Conservation (phyloP, 139 green algal genomes). For the Tetratostichococcus sp. region DNA sequence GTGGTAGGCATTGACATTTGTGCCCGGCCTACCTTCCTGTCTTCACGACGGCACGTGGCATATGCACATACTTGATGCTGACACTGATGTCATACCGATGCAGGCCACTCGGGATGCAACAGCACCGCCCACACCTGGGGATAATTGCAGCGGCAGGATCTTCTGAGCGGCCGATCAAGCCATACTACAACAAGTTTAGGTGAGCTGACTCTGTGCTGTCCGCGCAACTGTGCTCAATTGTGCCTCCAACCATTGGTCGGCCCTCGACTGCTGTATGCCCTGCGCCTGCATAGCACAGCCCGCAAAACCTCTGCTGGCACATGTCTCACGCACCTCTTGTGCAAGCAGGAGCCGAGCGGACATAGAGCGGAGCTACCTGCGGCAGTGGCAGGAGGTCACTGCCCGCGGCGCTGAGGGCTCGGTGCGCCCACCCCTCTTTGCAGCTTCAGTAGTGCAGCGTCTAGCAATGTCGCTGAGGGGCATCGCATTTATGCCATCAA, state of each 20-base stretch:
- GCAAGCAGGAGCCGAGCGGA: constrained; percentile 1
- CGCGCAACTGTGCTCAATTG: not conserved
- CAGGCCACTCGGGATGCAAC: not conserved
- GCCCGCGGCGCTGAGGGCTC: too few relatives aligned
- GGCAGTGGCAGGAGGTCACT: constrained; percentile 6
- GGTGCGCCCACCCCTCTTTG: not conserved
- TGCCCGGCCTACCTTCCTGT: too few relatives aligned
- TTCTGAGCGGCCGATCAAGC: constrained; percentile 5
- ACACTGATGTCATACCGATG: too few relatives aligned
- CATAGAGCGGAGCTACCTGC: not conserved
- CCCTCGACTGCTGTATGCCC: too few relatives aligned
- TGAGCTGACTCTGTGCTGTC: not conserved
- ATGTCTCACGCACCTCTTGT: not conserved
- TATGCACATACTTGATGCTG: too few relatives aligned
- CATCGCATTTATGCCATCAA: too few relatives aligned
- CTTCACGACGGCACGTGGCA: too few relatives aligned
- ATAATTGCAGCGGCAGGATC: not conserved
- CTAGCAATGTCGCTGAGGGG: too few relatives aligned
- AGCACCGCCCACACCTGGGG: not conserved
- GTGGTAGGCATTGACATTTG: too few relatives aligned
- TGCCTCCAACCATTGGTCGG: too few relatives aligned
- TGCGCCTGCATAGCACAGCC: too few relatives aligned
- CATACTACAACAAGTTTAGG: constrained; percentile 16
- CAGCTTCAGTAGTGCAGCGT: not conserved
- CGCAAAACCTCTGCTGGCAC: too few relatives aligned